These are phyloP conservation scores for Claviceps africana DNA, from an alignment of 2,329 filamentous ascomycete genomes.

Conservation along the genomic window DNA sequence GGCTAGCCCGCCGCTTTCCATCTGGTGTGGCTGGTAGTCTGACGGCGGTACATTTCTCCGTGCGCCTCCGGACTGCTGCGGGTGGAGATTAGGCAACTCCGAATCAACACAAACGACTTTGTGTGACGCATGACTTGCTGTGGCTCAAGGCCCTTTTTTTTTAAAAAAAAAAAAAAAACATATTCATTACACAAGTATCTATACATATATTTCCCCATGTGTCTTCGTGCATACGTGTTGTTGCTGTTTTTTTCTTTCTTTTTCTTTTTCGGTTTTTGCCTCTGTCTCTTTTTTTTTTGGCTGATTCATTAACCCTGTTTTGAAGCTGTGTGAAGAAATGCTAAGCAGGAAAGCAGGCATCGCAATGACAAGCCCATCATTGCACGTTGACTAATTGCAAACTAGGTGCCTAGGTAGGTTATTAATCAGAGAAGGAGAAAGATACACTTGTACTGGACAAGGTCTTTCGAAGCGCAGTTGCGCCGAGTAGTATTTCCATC, in stretches of 20 bases:
- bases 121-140: background rate
- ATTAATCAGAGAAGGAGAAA: too few species aligned
- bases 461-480: background rate
- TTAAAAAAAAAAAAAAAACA: too few species aligned
- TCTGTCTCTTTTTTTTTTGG: too few species aligned
- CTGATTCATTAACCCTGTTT: background rate
- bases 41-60: conserved; percentile 1
- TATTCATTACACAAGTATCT: background rate
- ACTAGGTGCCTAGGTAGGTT: too few species aligned
- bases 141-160: too few species aligned
- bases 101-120: background rate
- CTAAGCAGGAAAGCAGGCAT: background rate
- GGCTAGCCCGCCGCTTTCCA: background rate
- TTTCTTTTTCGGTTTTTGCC: too few species aligned
- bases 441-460: background rate
- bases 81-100: too few species aligned
- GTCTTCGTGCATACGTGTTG: background rate
- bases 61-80: too few species aligned
- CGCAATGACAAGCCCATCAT: background rate
- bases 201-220: background rate
- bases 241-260: too few species aligned
- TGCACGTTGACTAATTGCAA: background rate
- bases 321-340: background rate
- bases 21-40: background rate
- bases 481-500: background rate